A percentile compares a stretch with the other conserved stretches of the same genome.
Evolutionary conservation across 305 asterid genomes (phyloP).

Genomic region (Fraxinus xanthoxyloides): DNA sequence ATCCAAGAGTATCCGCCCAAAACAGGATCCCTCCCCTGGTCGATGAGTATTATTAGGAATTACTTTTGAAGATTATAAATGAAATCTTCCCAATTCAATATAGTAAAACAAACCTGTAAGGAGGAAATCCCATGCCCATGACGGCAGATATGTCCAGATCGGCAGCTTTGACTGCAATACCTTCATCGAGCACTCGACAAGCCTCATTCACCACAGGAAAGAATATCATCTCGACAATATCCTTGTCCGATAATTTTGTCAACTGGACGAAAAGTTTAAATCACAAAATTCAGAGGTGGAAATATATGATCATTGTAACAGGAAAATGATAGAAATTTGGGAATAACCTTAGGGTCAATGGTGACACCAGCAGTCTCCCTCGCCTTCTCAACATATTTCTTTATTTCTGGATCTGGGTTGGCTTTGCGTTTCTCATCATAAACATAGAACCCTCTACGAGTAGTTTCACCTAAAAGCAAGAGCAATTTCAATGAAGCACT

Average conservation of each 20-base stretch:
- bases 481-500: slow-evolving; percentile 10
- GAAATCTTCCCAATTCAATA: not conserved
- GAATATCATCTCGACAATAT: slow-evolving; percentile 93
- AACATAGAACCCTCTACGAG: slow-evolving; percentile 73
- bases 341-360: slow-evolving; percentile 77
- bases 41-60: not conserved
- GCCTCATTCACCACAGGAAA: slow-evolving; percentile 99
- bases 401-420: slow-evolving; percentile 85
- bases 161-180: slow-evolving; percentile 86
- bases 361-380: slow-evolving; percentile 75
- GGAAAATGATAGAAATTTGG: slow-evolving; percentile 6
- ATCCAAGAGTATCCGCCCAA: slow-evolving; percentile 93
- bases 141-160: slow-evolving; percentile 92
- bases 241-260: slow-evolving; percentile 68
- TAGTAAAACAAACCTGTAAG: slow-evolving; percentile 63
- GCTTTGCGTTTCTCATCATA: slow-evolving; percentile 89
- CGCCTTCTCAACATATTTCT: slow-evolving; percentile 77
- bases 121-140: slow-evolving; percentile 99
- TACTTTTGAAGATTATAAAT: not conserved
- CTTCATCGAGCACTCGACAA: slow-evolving; percentile 90
- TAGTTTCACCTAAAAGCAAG: slow-evolving; percentile 68
- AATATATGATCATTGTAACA: not conserved
- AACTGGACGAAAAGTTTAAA: slow-evolving; percentile 41
- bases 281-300: not conserved
- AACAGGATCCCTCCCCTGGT: slow-evolving; percentile 87